phyloP scores from a whole-genome alignment of 2,329 filamentous ascomycete genomes.

The Penicillium sp. region DNA sequence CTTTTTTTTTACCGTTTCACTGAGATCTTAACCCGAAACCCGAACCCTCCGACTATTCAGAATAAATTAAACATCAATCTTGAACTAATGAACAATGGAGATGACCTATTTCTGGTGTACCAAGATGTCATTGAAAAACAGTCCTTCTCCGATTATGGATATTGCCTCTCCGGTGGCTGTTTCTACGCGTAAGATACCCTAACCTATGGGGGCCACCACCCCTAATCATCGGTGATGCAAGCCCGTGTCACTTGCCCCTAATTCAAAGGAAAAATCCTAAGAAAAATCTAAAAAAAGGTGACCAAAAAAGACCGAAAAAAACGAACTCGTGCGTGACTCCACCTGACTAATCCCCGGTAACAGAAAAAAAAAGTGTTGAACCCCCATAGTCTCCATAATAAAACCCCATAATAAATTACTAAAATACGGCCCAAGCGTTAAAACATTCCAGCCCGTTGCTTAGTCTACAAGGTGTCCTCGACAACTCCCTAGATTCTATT shows the following conservation, averaged over 20 bases:
- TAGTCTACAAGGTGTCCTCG: conserved; percentile 1
- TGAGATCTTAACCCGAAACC: conserved; percentile 8
- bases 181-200: neutral
- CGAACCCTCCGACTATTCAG: neutral
- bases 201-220: neutral
- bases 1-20: conserved; percentile 3
- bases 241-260: conserved; percentile 18
- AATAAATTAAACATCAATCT: neutral
- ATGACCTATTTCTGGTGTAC: neutral
- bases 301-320: conserved; percentile 10
- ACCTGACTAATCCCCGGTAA: conserved; percentile 14
- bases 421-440: conserved; percentile 12
- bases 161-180: neutral
- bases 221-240: conserved; percentile 20
- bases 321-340: conserved; percentile 14
- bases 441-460: conserved; percentile 15
- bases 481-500: neutral
- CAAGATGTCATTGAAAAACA: neutral
- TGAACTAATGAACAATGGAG: neutral
- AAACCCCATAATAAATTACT: neutral
- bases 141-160: neutral
- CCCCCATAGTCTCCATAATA: neutral
- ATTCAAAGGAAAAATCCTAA: conserved; percentile 12
- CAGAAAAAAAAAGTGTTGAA: neutral
- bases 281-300: conserved; percentile 11